Evolutionary conservation across 192 early-diverging fungal genomes (phyloP).

Genomic region (Entomortierella beljakovae): DNA sequence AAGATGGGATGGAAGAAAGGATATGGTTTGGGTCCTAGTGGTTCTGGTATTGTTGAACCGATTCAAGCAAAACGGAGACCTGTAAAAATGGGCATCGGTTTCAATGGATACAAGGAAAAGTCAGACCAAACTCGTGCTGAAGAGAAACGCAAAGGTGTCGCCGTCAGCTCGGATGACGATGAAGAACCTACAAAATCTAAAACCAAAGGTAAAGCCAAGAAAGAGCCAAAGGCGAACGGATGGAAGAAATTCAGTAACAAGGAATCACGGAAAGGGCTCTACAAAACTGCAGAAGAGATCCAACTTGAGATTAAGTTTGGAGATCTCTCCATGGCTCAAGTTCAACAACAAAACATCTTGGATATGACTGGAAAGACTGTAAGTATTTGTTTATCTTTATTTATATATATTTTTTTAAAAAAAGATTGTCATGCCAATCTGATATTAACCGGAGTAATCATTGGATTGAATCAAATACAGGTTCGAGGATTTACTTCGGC

Average conservation of each 20-base stretch:
- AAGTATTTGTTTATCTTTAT: slow-evolving; percentile 5
- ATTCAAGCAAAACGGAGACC: slow-evolving; percentile 91
- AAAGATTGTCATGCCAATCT: too few relatives aligned
- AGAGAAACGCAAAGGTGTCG: slow-evolving; percentile 52
- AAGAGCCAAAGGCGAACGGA: slow-evolving; percentile 52
- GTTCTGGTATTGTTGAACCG: slow-evolving; percentile 90
- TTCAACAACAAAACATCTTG: slow-evolving; percentile 75
- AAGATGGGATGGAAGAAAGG: slow-evolving; percentile 94
- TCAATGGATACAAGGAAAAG: slow-evolving; percentile 83
- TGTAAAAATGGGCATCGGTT: slow-evolving; percentile 83
- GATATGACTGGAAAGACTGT: slow-evolving; percentile 86
- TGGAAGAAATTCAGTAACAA: slow-evolving; percentile 57
- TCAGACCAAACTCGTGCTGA: slow-evolving; percentile 71
- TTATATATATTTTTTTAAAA: neutral
- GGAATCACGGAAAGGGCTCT: slow-evolving; percentile 49
- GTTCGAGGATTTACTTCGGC: slow-evolving; percentile 60
- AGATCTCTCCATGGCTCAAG: slow-evolving; percentile 39
- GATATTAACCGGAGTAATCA: too few relatives aligned
- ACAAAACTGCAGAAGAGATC: slow-evolving; percentile 84
- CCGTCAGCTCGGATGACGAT: slow-evolving; percentile 44
- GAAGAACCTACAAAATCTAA: slow-evolving; percentile 41
- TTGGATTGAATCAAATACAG: slow-evolving; percentile 14
- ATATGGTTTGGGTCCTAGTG: slow-evolving; percentile 90
- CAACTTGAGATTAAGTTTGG: slow-evolving; percentile 63
- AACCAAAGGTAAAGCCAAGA: slow-evolving; percentile 27